These are phyloP conservation scores for Daldinia eschscholtzii DNA, from an alignment of 2,329 filamentous ascomycete genomes.

Conservation along the genomic window DNA sequence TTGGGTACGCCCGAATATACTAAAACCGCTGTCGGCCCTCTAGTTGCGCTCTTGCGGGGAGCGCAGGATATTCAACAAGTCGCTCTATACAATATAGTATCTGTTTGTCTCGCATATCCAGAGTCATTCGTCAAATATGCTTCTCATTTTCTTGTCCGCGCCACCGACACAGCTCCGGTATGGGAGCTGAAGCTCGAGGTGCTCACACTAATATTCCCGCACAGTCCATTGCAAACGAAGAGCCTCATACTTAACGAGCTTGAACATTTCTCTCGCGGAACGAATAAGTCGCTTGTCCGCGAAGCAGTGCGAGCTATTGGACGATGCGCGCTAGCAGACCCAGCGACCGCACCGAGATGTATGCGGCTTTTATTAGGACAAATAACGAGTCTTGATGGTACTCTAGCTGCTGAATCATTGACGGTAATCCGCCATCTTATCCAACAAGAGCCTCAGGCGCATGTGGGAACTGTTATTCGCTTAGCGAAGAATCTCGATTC, in stretches of 20 bases:
- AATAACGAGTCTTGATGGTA: conserved; percentile 88
- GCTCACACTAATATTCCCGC: conserved; percentile 89
- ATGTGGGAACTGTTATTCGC: conserved; percentile 86
- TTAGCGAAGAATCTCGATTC: conserved; percentile 92
- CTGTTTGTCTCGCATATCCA: conserved; percentile 84
- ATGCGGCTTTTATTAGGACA: conserved; percentile 86
- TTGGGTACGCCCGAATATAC: conserved; percentile 85
- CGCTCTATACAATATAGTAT: conserved; percentile 93
- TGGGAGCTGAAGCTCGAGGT: conserved; percentile 95
- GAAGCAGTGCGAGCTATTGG: conserved; percentile 95
- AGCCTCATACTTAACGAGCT: conserved; percentile 91
- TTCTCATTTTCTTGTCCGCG: conserved; percentile 88
- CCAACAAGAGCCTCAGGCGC: conserved; percentile 85
- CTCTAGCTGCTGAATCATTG: conserved; percentile 89
- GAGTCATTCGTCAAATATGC: conserved; percentile 87
- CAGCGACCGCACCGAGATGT: conserved; percentile 79
- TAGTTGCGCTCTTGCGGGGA: conserved; percentile 86
- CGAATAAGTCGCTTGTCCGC: conserved; percentile 80
- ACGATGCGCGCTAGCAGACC: conserved; percentile 86
- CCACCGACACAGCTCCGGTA: conserved; percentile 81
- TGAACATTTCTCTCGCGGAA: conserved; percentile 87
- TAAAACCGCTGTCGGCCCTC: conserved; percentile 79
- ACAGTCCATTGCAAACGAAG: conserved; percentile 80
- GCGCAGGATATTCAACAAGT: conserved; percentile 90
- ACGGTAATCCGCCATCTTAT: conserved; percentile 97